A percentile compares a stretch with the other conserved stretches of the same genome.
phyloP scores from a whole-genome alignment of 2,329 filamentous ascomycete species.

The Periglandula ipomoeae region DNA sequence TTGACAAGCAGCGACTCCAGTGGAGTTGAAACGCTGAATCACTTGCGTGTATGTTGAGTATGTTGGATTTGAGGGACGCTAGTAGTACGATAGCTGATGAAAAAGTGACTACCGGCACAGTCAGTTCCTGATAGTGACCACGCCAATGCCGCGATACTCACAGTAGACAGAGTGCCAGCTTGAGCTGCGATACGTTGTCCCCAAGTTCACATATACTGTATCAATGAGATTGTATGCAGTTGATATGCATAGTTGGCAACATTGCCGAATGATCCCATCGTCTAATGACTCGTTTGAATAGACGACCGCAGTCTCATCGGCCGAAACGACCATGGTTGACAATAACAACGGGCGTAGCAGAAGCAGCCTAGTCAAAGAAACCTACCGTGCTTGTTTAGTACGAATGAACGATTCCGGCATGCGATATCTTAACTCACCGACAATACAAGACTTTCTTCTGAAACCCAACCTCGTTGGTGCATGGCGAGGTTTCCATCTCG shows the following conservation, averaged over 20 bases:
- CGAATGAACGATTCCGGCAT: too few relatives aligned
- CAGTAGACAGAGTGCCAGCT: conserved; percentile 6
- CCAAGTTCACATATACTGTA: not conserved
- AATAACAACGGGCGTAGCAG: not conserved
- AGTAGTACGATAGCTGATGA: conserved; percentile 2
- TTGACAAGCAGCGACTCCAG: conserved; percentile 2
- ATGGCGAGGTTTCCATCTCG: not conserved
- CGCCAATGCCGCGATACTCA: not conserved
- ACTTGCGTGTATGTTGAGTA: not conserved
- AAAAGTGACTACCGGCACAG: not conserved
- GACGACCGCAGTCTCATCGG: not conserved
- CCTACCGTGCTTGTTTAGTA: not conserved
- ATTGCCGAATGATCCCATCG: conserved; percentile 1
- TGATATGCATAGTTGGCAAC: conserved; percentile 2
- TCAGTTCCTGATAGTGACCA: not conserved
- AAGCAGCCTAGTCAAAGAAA: conserved; percentile 4
- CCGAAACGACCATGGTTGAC: not conserved
- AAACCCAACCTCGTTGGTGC: not conserved
- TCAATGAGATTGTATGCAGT: conserved; percentile 5
- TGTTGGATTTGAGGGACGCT: conserved; percentile 1
- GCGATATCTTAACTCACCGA: conserved; percentile 2
- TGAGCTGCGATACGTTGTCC: conserved; percentile 1
- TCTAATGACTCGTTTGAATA: not conserved
- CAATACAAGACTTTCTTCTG: conserved; percentile 5
- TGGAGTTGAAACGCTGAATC: conserved; percentile 1